These are phyloP conservation scores for Plasmodium inui DNA, from an alignment of 169 alveolate species.

Conservation along the genomic window DNA sequence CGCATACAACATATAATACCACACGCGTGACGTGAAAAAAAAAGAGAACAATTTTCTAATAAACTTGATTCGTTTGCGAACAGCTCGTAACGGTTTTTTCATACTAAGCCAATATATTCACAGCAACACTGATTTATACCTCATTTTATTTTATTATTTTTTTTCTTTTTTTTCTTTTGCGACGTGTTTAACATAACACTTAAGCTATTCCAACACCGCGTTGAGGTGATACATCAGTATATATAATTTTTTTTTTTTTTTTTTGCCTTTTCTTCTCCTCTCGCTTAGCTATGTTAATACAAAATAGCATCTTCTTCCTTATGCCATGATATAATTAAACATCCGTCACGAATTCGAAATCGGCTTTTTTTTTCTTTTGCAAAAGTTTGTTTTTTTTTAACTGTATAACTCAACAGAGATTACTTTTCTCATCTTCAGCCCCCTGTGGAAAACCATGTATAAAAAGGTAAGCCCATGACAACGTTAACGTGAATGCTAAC, in stretches of 20 bases:
- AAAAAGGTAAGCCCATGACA: not conserved
- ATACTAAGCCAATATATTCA: not conserved
- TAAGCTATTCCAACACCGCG: not conserved
- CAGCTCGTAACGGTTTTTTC: not conserved
- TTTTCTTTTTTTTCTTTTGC: not conserved
- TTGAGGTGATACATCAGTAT: not conserved
- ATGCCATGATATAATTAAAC: not conserved
- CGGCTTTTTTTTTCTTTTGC: not conserved
- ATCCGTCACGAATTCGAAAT: not conserved
- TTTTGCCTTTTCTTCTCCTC: not conserved
- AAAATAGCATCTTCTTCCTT: not conserved
- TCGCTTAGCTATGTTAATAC: not conserved
- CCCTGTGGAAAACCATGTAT: not conserved
- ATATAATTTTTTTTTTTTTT: too few relatives aligned
- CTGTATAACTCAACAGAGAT: not conserved
- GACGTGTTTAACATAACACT: not conserved
- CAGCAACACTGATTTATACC: not conserved
- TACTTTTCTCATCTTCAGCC: not conserved
- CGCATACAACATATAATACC: not conserved
- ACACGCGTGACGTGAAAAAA: not conserved
- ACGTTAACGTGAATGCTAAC: not conserved
- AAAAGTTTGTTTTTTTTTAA: not conserved
- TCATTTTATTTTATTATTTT: not conserved
- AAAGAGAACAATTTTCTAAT: not conserved
- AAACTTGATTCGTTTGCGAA: not conserved